Evolutionary conservation across 1,284 basidiomycete species (phyloP), one percentile per base, ranked within the genome.

Genomic region (Pyrrhoderma lamaoense): DNA sequence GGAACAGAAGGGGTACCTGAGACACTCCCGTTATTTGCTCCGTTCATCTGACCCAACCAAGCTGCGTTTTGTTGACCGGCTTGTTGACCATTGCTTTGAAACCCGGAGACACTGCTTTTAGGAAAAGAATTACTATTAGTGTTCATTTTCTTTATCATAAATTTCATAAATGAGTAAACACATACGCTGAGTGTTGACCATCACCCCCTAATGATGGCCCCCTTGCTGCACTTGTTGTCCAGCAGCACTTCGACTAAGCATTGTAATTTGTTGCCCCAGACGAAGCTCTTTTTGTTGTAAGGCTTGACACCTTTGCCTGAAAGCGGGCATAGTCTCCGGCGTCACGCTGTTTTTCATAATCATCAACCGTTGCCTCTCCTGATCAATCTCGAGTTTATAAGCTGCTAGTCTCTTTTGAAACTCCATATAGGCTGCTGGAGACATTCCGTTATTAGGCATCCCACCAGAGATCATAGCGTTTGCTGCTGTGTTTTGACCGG

Each of bases 381-480:
- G 36, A 8, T 50, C 53, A 27, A 52, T 55, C 3, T 47, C 45
- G 8, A 25, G 49, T 21, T 55, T 14, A 52, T 11, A 5, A 31
- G 5, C 16, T 35, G 31, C 18, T 36, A 27, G 5, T 35, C 11
- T 31, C 27, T 11, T 5, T 31, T 31, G 27, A 5, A 31, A 31
- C 11, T 31, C 27, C n/a, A n/a, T n/a, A 11, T 5, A 31, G 27
- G 27, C 5, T 11, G 27, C 5, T 31, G 5, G 27, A 5, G 11
- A 5, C 7, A 11, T 5, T 5, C 11, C 11, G 11, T 11, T 31
- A 31, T 31, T 31, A 11, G 27, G 27, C 11, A 31, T 5, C 27
- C 7, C 11, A 31, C 11, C 11, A 11, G 27, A 5, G 11, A 31
- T 11, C 27, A 31, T 31, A 11, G 27, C 7, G 11, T 31, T 31